phyloP scores from a whole-genome alignment of 164 flowering plant genomes.

The Vitis amurensis region DNA sequence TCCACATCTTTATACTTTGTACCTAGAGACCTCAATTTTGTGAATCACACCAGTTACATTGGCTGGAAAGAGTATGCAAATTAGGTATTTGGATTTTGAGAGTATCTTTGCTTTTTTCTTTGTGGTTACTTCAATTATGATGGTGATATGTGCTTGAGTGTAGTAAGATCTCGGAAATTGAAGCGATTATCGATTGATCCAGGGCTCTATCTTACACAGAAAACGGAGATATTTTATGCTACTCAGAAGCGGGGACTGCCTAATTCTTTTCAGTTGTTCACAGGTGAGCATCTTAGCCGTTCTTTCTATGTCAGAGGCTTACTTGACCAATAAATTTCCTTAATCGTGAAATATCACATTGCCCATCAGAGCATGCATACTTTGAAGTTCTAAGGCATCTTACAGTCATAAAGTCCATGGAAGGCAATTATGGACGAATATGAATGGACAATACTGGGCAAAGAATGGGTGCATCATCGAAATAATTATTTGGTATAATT shows the following conservation, averaged over 20 bases:
- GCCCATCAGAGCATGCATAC: no score
- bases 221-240: slow-evolving; percentile 63
- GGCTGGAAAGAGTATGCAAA: slow-evolving; percentile 86
- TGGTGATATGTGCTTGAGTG: slow-evolving; percentile 6
- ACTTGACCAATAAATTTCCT: no score
- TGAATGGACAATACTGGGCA: no score
- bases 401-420: no score
- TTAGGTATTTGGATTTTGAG: background rate
- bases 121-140: background rate
- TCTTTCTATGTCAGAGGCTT: no score
- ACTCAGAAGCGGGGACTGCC: slow-evolving; percentile 82
- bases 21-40: slow-evolving; percentile 83
- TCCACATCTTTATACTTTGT: slow-evolving; percentile 81
- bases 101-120: background rate
- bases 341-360: no score
- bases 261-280: slow-evolving; percentile 66
- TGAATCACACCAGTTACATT: slow-evolving; percentile 79
- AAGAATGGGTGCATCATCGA: no score
- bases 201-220: slow-evolving; percentile 65
- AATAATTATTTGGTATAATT: no score
- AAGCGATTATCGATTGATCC: slow-evolving; percentile 86
- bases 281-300: no score
- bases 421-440: no score
- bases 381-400: no score
- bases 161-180: slow-evolving; percentile 57